phyloP scores from a whole-genome alignment of 176 grass and related monocot genomes.

The Aegilops sharonensis region DNA sequence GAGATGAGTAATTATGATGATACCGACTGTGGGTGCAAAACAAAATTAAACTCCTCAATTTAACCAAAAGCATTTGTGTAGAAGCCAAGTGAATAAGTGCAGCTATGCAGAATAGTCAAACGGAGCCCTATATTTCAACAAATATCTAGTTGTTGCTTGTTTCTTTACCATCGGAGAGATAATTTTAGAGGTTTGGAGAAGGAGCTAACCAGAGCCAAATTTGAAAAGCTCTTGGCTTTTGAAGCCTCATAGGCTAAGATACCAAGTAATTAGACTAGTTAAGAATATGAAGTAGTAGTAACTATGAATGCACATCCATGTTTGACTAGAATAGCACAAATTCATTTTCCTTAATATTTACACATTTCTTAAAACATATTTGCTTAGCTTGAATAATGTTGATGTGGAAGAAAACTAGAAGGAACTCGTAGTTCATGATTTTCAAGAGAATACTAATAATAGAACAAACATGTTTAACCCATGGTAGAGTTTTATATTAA shows the following conservation, averaged over 20 bases:
- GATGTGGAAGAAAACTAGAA: too few species aligned
- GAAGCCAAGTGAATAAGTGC: too few species aligned
- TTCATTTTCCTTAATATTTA: not conserved
- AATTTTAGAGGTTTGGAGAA: not conserved
- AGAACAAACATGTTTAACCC: too few species aligned
- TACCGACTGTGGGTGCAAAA: not conserved
- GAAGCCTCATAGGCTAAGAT: too few species aligned
- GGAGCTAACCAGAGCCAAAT: too few species aligned
- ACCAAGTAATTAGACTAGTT: too few species aligned
- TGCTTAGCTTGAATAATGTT: not conserved
- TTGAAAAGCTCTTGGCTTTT: too few species aligned
- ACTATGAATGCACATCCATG: not conserved
- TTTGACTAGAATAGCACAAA: not conserved
- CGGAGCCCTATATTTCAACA: not conserved
- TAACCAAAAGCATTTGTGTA: not conserved
- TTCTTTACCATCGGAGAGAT: not conserved
- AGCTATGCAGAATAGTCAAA: too few species aligned
- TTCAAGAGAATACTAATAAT: too few species aligned
- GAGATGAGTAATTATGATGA: not conserved
- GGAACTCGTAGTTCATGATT: too few species aligned
- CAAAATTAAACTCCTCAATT: not conserved
- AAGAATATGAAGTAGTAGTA: too few species aligned
- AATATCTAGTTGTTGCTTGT: not conserved
- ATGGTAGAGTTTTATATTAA: too few species aligned
- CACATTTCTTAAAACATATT: not conserved